Percentiles rank a stretch among this genome's conserved stretches.
These are phyloP conservation scores for Sporothrix brunneoviolacea DNA, from an alignment of 2,329 filamentous ascomycete species.

Conservation along the genomic window DNA sequence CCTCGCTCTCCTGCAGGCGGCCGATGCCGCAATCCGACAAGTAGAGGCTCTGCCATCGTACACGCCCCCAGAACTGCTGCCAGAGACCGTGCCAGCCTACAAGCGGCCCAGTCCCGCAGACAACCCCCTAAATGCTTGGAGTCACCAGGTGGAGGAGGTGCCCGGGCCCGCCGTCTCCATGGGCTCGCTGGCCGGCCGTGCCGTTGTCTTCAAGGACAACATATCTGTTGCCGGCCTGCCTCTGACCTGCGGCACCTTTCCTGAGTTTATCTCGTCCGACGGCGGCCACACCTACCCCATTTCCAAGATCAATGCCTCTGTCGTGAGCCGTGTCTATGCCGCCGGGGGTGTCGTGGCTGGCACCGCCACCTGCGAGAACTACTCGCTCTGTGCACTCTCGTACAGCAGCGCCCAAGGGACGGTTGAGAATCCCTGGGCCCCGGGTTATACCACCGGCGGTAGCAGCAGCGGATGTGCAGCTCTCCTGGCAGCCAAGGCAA, in stretches of 20 bases:
- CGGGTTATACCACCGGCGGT: conserved; percentile 66
- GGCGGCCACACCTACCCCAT: conserved; percentile 53
- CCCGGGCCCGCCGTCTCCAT: too few relatives aligned
- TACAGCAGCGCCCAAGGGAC: conserved; percentile 70
- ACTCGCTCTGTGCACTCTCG: conserved; percentile 48
- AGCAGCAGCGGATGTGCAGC: conserved; percentile 63
- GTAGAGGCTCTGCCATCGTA: conserved; percentile 9
- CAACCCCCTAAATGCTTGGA: conserved; percentile 28
- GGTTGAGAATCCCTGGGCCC: conserved; percentile 66
- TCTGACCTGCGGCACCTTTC: conserved; percentile 47
- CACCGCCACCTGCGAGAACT: conserved; percentile 66
- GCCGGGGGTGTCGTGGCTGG: conserved; percentile 65
- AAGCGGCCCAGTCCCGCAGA: conserved; percentile 17
- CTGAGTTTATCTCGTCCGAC: conserved; percentile 29
- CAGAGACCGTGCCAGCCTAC: conserved; percentile 11
- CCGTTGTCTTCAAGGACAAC: conserved; percentile 69
- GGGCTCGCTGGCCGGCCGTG: conserved; percentile 56
- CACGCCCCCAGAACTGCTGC: not conserved
- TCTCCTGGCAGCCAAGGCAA: conserved; percentile 23
- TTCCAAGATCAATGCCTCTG: conserved; percentile 47
- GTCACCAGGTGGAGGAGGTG: conserved; percentile 17
- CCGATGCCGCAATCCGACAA: not conserved
- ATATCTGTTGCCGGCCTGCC: conserved; percentile 59
- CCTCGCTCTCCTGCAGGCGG: conserved; percentile 20
- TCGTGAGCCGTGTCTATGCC: conserved; percentile 34